Percentiles rank a stretch among this genome's conserved stretches.
These are phyloP conservation scores for Daldinia childiae DNA, from an alignment of 495 filamentous ascomycete species.

Conservation along the genomic window DNA sequence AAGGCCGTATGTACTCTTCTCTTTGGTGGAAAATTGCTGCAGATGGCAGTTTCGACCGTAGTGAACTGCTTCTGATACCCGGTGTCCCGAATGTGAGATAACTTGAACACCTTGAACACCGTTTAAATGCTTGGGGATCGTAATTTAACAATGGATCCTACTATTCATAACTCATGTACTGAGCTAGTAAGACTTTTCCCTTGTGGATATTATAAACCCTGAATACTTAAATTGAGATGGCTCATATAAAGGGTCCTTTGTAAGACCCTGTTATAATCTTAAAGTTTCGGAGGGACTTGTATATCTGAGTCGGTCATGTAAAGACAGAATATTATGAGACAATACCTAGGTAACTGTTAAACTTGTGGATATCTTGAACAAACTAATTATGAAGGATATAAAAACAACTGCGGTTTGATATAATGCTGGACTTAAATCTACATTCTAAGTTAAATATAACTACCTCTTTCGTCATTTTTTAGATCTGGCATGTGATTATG, in stretches of 20 bases:
- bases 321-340: not conserved
- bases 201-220: not conserved
- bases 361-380: not conserved
- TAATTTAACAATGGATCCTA: not conserved
- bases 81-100: not conserved
- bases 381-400: not conserved
- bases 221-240: not conserved
- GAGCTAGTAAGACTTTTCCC: not conserved
- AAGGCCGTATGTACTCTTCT: not conserved
- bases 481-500: conserved; percentile 38
- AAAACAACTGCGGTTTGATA: not conserved
- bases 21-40: not conserved
- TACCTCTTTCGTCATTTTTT: conserved; percentile 26
- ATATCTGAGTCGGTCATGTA: not conserved
- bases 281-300: not conserved
- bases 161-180: not conserved
- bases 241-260: not conserved
- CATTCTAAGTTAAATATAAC: not conserved
- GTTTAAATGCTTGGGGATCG: not conserved
- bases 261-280: not conserved
- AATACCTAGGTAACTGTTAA: too few relatives aligned
- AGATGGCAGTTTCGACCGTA: not conserved
- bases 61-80: not conserved
- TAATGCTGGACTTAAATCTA: too few relatives aligned
- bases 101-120: not conserved